phyloP scores from a whole-genome alignment of 805 yeast genomes.

The Barnettozyma populi region DNA sequence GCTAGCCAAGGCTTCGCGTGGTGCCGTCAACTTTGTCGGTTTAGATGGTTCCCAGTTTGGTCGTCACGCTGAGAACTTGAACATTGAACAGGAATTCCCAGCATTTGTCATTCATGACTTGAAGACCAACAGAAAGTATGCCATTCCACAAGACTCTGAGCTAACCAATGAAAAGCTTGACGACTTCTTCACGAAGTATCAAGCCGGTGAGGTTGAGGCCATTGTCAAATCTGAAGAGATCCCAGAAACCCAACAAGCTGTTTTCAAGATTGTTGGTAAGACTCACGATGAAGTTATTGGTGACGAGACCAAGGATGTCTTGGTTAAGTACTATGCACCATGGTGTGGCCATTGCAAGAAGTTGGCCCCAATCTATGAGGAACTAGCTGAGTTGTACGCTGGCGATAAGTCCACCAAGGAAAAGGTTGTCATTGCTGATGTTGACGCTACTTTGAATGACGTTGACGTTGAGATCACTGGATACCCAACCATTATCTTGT shows the following conservation, averaged over 20 bases:
- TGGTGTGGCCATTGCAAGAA: constrained; percentile 98
- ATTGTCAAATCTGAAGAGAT: constrained; percentile 79
- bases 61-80: constrained; percentile 79
- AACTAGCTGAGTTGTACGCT: constrained; percentile 66
- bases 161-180: constrained; percentile 50
- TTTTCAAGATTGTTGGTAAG: constrained; percentile 73
- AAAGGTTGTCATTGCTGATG: constrained; percentile 71
- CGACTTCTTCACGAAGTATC: constrained; percentile 57
- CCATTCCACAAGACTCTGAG: constrained; percentile 54
- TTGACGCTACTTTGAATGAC: constrained; percentile 89
- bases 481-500: constrained; percentile 87
- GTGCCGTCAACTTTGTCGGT: constrained; percentile 81
- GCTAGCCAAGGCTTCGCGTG: constrained; percentile 71
- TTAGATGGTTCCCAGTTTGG: constrained; percentile 78
- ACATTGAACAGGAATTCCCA: constrained; percentile 83
- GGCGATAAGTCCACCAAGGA: constrained; percentile 41
- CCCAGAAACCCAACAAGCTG: constrained; percentile 78
- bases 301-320: constrained; percentile 56
- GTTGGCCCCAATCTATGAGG: constrained; percentile 83
- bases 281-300: constrained; percentile 67
- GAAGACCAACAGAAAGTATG: constrained; percentile 65
- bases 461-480: constrained; percentile 78
- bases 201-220: constrained; percentile 62
- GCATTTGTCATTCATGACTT: constrained; percentile 83
- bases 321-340: constrained; percentile 93